These are phyloP conservation scores for Solanum virginianum DNA, from an alignment of 257 asterid genomes.

Conservation along the genomic window DNA sequence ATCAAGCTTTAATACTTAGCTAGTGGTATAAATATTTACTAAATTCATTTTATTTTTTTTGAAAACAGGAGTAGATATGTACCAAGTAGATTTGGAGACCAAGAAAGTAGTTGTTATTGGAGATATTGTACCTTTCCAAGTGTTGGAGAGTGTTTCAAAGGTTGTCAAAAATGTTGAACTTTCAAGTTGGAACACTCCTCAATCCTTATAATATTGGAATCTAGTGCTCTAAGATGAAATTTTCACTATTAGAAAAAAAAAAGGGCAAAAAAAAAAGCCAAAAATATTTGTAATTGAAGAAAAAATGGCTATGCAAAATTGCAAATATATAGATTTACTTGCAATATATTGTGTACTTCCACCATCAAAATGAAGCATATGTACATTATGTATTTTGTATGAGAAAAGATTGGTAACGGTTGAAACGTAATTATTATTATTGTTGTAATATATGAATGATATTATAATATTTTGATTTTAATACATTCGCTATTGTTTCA, in stretches of 20 bases:
- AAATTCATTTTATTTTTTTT: background rate
- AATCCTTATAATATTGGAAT: background rate
- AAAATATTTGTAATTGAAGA: background rate
- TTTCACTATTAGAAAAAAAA: too few relatives aligned
- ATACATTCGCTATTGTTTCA: background rate
- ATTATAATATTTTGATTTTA: accelerated
- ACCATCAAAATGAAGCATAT: background rate
- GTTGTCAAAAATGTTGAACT: constrained; percentile 53
- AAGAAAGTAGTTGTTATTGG: constrained; percentile 81
- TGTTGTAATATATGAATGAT: background rate
- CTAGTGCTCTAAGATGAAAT: background rate
- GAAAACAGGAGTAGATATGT: constrained; percentile 55
- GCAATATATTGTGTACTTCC: background rate
- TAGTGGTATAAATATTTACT: background rate
- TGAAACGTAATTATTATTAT: background rate
- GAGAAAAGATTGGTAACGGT: background rate
- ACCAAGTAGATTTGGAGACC: constrained; percentile 63
- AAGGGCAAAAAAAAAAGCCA: background rate
- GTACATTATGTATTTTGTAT: background rate
- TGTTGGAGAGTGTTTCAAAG: constrained; percentile 79
- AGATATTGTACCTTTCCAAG: constrained; percentile 65
- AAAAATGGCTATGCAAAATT: background rate
- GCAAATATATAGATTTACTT: background rate
- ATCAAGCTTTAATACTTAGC: background rate
- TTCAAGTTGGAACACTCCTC: constrained; percentile 20